Conservation (phyloP, 2,329 filamentous ascomycete species). For the Arthrobotrys sphaeroides region DNA sequence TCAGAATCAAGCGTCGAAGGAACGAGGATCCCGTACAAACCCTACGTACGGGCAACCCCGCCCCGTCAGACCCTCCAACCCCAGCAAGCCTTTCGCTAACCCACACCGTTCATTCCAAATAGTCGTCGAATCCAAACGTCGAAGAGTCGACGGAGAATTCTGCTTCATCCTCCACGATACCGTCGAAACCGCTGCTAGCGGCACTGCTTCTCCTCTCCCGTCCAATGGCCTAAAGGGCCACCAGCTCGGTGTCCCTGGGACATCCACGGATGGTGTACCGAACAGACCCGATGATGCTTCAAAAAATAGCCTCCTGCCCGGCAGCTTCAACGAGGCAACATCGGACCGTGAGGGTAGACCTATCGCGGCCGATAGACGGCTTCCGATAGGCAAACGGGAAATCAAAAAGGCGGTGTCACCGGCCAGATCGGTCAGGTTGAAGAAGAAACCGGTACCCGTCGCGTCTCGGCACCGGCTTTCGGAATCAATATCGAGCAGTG, state of each 20-base stretch:
- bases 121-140: slow-evolving; percentile 52
- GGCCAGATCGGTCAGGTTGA: slow-evolving; percentile 47
- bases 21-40: slow-evolving; percentile 57
- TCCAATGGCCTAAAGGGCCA: slow-evolving; percentile 19
- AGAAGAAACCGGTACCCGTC: slow-evolving; percentile 43
- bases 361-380: slow-evolving; percentile 36
- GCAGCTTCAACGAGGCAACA: slow-evolving; percentile 19
- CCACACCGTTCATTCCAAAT: background rate
- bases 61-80: slow-evolving; percentile 11
- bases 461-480: slow-evolving; percentile 31
- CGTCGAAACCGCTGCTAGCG: slow-evolving; percentile 25
- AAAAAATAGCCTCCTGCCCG: slow-evolving; percentile 14
- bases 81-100: slow-evolving; percentile 12
- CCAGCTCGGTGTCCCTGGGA: slow-evolving; percentile 24
- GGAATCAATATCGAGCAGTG: slow-evolving; percentile 32
- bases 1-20: slow-evolving; percentile 57
- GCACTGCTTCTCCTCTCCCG: slow-evolving; percentile 6
- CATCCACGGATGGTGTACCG: background rate
- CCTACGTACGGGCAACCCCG: slow-evolving; percentile 52
- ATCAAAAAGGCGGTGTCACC: slow-evolving; percentile 52
- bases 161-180: slow-evolving; percentile 52
- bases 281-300: slow-evolving; percentile 3
- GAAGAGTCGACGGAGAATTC: slow-evolving; percentile 50
- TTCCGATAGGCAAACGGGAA: slow-evolving; percentile 32
- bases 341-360: slow-evolving; percentile 47